Percentiles rank a stretch among this genome's conserved stretches.
phyloP scores from a whole-genome alignment of 495 filamentous ascomycete species.

The Wilcoxina mikolae region DNA sequence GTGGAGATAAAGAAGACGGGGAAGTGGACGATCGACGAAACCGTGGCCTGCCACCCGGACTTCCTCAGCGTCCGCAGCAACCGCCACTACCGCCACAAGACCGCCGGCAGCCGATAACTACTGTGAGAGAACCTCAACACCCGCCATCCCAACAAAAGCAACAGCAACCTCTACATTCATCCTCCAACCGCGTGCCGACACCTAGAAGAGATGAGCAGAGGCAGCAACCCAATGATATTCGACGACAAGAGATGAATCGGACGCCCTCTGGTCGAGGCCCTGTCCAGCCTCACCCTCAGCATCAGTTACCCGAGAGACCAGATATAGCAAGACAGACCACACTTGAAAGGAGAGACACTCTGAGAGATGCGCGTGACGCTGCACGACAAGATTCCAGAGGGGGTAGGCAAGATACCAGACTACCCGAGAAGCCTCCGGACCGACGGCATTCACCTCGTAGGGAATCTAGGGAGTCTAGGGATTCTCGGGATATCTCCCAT shows the following conservation, averaged over 20 bases:
- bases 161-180: background rate
- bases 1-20: constrained; percentile 27
- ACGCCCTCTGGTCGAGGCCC: background rate
- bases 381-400: background rate
- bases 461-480: background rate
- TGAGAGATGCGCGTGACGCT: background rate
- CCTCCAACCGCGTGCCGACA: constrained; percentile 1
- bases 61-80: constrained; percentile 8
- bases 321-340: constrained; percentile 1
- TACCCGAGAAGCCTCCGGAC: constrained; percentile 3
- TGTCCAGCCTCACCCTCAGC: constrained; percentile 12
- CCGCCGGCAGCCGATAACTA: background rate
- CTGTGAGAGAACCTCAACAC: background rate
- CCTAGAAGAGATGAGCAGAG: constrained; percentile 7
- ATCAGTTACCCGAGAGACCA: constrained; percentile 24
- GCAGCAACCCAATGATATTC: constrained; percentile 17
- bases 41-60: background rate
- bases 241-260: background rate
- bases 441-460: background rate
- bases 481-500: background rate
- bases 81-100: background rate
- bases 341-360: background rate
- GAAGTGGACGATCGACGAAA: constrained; percentile 27
- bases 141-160: background rate
- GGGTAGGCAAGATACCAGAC: constrained; percentile 2